Evolutionary conservation across 202 grass and related monocot genomes (phyloP).

Genomic region (Musa balbisiana): DNA sequence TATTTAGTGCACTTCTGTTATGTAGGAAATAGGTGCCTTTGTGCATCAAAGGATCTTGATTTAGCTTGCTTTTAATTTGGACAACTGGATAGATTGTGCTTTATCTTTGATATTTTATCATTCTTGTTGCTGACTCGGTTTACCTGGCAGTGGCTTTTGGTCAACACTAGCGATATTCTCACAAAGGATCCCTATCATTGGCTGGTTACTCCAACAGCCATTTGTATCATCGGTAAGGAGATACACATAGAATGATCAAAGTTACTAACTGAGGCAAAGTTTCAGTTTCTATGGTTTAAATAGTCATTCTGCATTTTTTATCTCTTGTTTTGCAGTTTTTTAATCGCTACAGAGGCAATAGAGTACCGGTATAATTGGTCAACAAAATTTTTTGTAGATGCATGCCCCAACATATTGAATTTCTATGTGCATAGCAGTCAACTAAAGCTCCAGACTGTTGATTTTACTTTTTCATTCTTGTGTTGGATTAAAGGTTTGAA

Average conservation of each 20-base stretch:
- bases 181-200: constrained; percentile 52
- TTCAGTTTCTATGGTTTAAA: neutral
- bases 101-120: neutral
- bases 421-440: too few relatives aligned
- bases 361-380: constrained; percentile 37
- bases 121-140: neutral
- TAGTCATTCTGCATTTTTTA: neutral
- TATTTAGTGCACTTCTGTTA: too few relatives aligned
- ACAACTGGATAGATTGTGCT: neutral
- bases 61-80: too few relatives aligned
- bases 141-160: constrained; percentile 59
- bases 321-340: constrained; percentile 32
- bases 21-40: too few relatives aligned
- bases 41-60: too few relatives aligned
- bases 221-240: constrained; percentile 45
- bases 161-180: constrained; percentile 63
- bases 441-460: too few relatives aligned
- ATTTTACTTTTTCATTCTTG: too few relatives aligned
- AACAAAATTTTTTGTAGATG: too few relatives aligned
- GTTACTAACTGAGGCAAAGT: neutral
- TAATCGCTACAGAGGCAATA: constrained; percentile 45
- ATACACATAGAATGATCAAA: neutral
- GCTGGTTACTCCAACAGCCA: constrained; percentile 62
- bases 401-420: too few relatives aligned
- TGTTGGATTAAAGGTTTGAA: too few relatives aligned